Evolutionary conservation across 2,329 filamentous ascomycete genomes (phyloP).

Genomic region (Didymella pinodella): DNA sequence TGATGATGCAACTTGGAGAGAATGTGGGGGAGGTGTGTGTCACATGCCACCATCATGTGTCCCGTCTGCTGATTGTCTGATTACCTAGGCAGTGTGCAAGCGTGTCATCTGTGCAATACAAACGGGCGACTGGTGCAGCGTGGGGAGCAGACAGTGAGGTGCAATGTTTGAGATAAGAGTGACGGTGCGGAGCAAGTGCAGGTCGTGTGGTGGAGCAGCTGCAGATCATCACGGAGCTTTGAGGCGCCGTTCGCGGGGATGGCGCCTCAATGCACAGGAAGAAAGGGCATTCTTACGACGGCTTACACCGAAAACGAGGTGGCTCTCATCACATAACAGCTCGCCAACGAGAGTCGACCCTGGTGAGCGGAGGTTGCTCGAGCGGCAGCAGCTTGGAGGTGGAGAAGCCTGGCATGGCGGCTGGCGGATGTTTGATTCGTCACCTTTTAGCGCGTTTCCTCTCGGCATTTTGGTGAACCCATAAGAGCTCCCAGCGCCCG

Average conservation of each 20-base stretch:
- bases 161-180: conserved; percentile 11
- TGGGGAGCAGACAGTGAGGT: conserved; percentile 10
- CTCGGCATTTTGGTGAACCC: conserved; percentile 23
- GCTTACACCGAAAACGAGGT: not conserved
- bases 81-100: conserved; percentile 28
- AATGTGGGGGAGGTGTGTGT: conserved; percentile 35
- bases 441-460: conserved; percentile 15
- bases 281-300: not conserved
- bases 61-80: conserved; percentile 28
- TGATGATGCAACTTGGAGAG: conserved; percentile 17
- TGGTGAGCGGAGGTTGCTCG: conserved; percentile 12
- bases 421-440: conserved; percentile 13
- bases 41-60: conserved; percentile 33
- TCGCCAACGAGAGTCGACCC: conserved; percentile 1
- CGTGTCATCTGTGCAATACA: conserved; percentile 33
- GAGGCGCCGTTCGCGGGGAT: not conserved
- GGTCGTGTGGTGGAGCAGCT: conserved; percentile 8
- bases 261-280: not conserved
- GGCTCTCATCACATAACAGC: not conserved
- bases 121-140: conserved; percentile 13
- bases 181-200: conserved; percentile 9
- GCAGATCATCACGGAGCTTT: conserved; percentile 9
- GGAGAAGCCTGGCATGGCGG: conserved; percentile 20
- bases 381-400: conserved; percentile 19
- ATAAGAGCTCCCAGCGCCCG: conserved; percentile 24